Percentiles rank a stretch among this genome's conserved stretches.
Conservation (phyloP, 164 flowering plant genomes). For the Vitis rupestris region DNA sequence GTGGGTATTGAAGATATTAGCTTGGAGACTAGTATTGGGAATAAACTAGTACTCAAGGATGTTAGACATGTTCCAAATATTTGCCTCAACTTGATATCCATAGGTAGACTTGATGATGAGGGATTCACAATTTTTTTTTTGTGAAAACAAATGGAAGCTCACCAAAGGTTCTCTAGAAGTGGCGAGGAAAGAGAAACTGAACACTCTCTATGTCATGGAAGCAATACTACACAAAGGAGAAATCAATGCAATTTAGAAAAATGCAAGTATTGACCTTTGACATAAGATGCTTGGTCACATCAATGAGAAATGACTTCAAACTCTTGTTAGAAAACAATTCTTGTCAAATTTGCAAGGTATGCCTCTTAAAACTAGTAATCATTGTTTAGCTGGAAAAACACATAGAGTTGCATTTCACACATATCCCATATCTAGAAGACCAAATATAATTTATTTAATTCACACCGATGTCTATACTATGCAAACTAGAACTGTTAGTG, state of each 20-base stretch:
- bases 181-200: background rate
- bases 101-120: background rate
- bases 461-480: background rate
- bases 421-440: background rate
- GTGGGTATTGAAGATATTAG: background rate
- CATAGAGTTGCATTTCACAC: too few relatives aligned
- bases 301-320: background rate
- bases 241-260: accelerated
- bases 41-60: background rate
- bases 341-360: background rate
- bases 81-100: background rate
- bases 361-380: too few relatives aligned
- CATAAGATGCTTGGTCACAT: background rate
- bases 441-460: background rate
- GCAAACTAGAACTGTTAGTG: too few relatives aligned
- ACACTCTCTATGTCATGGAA: background rate
- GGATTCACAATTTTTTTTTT: background rate
- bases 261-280: background rate
- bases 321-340: background rate
- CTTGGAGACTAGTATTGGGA: background rate
- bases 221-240: background rate
- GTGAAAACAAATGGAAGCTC: background rate
- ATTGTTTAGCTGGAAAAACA: too few relatives aligned
- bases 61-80: background rate
- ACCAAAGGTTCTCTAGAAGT: background rate